Evolutionary conservation across 73 alveolate genomes (phyloP).

Genomic region (Stentor coeruleus): DNA sequence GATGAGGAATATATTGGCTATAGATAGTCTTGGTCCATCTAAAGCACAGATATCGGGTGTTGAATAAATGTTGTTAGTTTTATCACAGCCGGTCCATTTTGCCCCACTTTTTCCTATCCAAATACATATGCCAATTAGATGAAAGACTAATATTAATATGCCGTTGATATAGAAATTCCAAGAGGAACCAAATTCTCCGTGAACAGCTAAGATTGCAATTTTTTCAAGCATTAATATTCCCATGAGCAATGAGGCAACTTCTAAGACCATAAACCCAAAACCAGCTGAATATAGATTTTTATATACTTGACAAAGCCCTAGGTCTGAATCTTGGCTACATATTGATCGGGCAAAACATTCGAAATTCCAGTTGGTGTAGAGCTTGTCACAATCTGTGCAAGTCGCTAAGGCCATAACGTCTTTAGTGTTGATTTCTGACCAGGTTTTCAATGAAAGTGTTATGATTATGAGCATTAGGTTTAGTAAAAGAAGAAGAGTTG

Average conservation of each 20-base stretch:
- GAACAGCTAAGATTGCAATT: background rate
- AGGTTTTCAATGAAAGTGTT: background rate
- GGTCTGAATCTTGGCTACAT: background rate
- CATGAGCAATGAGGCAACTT: conserved; percentile 1
- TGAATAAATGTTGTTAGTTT: background rate
- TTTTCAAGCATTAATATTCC: background rate
- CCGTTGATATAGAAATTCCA: background rate
- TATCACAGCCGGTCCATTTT: background rate
- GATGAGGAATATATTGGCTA: background rate
- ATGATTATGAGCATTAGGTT: background rate
- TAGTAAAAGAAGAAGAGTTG: too few relatives aligned
- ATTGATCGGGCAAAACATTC: background rate
- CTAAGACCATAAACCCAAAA: background rate
- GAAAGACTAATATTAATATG: background rate
- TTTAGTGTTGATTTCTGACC: background rate
- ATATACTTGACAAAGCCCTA: background rate
- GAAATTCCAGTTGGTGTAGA: background rate
- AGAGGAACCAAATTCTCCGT: background rate
- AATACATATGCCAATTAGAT: background rate
- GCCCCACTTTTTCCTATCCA: background rate
- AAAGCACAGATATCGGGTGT: background rate
- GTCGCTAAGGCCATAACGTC: background rate
- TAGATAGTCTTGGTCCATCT: background rate
- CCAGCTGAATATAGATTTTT: background rate
- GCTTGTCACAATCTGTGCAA: background rate